Conservation (phyloP, 2,329 filamentous ascomycete species). For the Periconia digitata region DNA sequence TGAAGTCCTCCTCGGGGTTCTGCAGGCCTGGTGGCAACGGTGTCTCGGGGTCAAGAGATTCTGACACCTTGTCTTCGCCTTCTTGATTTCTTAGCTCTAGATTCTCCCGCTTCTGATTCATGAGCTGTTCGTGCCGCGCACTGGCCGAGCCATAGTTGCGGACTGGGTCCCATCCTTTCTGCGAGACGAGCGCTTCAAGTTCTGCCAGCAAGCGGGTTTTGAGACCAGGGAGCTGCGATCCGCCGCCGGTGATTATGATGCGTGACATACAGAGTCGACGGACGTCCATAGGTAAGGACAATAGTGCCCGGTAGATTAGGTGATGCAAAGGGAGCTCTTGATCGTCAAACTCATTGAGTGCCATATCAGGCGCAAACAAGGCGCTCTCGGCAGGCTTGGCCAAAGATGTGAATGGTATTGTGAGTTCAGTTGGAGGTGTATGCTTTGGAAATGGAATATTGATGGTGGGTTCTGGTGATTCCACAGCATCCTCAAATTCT, state of each 20-base stretch:
- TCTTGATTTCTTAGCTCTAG: conserved; percentile 22
- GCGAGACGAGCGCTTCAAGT: conserved; percentile 65
- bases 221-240: conserved; percentile 76
- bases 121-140: conserved; percentile 27
- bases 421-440: conserved; percentile 54
- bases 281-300: conserved; percentile 78
- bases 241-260: conserved; percentile 82
- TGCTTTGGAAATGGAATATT: conserved; percentile 38
- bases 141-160: conserved; percentile 66
- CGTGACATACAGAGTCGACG: conserved; percentile 85
- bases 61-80: conserved; percentile 23
- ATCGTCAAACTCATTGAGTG: conserved; percentile 71
- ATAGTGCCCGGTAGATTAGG: conserved; percentile 74
- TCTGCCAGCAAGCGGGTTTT: conserved; percentile 77
- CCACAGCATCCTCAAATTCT: conserved; percentile 47
- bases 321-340: conserved; percentile 78
- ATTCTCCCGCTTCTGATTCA: conserved; percentile 27
- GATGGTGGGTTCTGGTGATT: conserved; percentile 33
- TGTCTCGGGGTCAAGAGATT: conserved; percentile 17
- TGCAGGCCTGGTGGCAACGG: conserved; percentile 45
- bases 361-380: conserved; percentile 65
- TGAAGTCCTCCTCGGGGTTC: conserved; percentile 56
- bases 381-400: conserved; percentile 73
- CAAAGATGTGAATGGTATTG: conserved; percentile 69
- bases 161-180: conserved; percentile 76